Base-by-base conservation (phyloP, 2,329 filamentous ascomycete species). In the Lithohypha guttulata region DNA sequence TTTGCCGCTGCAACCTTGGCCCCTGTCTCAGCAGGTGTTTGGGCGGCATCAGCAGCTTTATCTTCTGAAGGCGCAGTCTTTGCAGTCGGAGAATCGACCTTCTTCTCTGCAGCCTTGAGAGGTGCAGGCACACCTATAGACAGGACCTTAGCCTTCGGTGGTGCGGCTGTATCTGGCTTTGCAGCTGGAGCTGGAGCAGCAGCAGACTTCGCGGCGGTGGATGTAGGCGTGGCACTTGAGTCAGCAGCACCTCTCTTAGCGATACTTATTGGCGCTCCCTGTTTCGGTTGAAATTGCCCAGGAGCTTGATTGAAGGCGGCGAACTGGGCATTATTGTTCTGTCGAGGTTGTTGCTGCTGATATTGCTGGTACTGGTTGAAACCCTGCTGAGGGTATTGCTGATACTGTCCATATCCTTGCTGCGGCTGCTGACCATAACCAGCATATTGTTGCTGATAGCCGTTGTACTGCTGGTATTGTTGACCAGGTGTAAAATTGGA, bases 1-100 rank as follows among this genome's bases (percentile, higher is more conserved):
- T 95, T 95, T 35, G 77, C 69, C 3, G 87, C 89, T 2, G 81
- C 69, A n/a, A 82, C 79, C 65, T 95, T 95, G 45, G 86, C 72
- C 20, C 84, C 50, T 19, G 81, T 80, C 48, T 83, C 80, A 5
- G 56, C 59, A 38, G 61, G 20, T 11, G 60, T 59, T 31, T 69
- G 63, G 47, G 57, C 73, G 44, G 60, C 56, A 17, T 59, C 57
- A n/a, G 64, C 59, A 21, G 69, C 68, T 55, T 71, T 69, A 58
- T 63, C 56, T 41, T 75, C 69, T 7, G 23, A 6, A 3, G 34
- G 6, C 6, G 34, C 34, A 28, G 34, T 37, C 34, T 71, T 65
- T 56, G 77, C 73, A 25, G 71, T 65, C n/a, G 71, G 63, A 6
- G 65, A 60, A 1, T 72, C 63, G 17, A 66, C 49, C 21, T 63